These are phyloP conservation scores for Mucor racemosus DNA, from an alignment of 371 early-diverging fungal species.

Conservation along the genomic window DNA sequence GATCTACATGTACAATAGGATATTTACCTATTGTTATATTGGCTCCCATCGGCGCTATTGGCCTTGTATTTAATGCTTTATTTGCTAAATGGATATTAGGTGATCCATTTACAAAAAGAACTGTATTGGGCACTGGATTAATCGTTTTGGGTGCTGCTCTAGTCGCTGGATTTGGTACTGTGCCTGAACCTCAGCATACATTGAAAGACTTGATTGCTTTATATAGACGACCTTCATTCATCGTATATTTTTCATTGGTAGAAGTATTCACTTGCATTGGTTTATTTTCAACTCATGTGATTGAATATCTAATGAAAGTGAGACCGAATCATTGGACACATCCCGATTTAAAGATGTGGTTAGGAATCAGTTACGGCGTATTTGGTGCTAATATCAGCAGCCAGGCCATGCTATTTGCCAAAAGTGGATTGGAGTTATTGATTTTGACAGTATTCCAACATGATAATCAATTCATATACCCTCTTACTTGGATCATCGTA, in stretches of 20 bases:
- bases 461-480: slow-evolving; percentile 76
- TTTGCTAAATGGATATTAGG: slow-evolving; percentile 73
- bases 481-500: slow-evolving; percentile 76
- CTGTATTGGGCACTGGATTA: slow-evolving; percentile 64
- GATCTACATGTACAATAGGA: slow-evolving; percentile 77
- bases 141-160: slow-evolving; percentile 75
- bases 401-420: slow-evolving; percentile 82
- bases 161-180: slow-evolving; percentile 79
- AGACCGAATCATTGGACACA: slow-evolving; percentile 23
- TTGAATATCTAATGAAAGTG: slow-evolving; percentile 45
- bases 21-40: slow-evolving; percentile 82
- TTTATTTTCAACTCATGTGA: slow-evolving; percentile 55
- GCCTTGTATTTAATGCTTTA: slow-evolving; percentile 79
- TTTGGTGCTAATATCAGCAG: slow-evolving; percentile 80
- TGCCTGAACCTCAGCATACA: slow-evolving; percentile 77
- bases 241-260: slow-evolving; percentile 69
- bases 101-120: slow-evolving; percentile 65
- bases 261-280: slow-evolving; percentile 59
- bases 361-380: slow-evolving; percentile 69
- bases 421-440: slow-evolving; percentile 81
- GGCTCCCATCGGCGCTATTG: slow-evolving; percentile 82
- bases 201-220: slow-evolving; percentile 72
- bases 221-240: slow-evolving; percentile 78
- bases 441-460: slow-evolving; percentile 63
- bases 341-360: slow-evolving; percentile 43